These are phyloP conservation scores for Vitis vinifera DNA, from an alignment of 164 flowering plant species.

Conservation along the genomic window DNA sequence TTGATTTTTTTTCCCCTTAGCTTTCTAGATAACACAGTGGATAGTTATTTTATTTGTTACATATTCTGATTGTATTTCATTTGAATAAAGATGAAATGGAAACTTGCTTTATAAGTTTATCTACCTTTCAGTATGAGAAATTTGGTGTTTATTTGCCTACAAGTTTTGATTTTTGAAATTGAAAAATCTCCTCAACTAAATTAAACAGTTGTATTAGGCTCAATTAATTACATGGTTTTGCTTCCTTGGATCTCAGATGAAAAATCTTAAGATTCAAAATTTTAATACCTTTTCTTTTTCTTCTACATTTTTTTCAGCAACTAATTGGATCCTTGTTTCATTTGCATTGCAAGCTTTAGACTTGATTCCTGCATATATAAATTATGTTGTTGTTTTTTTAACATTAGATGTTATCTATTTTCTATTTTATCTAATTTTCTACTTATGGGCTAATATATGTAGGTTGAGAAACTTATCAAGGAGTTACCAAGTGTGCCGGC, in stretches of 20 bases:
- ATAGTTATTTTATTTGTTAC: neutral
- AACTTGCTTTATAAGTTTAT: neutral
- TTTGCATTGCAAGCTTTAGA: neutral
- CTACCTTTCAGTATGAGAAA: neutral
- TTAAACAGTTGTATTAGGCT: neutral
- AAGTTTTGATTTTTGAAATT: neutral
- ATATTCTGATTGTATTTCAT: neutral
- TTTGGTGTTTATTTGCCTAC: neutral
- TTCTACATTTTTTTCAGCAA: neutral
- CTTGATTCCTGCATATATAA: neutral
- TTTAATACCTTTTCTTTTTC: neutral
- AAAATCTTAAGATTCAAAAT: neutral
- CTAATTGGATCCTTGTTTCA: neutral
- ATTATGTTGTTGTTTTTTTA: neutral
- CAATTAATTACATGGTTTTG: neutral
- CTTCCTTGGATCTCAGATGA: neutral
- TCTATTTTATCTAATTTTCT: neutral
- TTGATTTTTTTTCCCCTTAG: neutral
- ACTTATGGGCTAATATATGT: slow-evolving; percentile 3
- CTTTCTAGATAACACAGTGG: neutral
- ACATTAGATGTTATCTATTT: neutral
- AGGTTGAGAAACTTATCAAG: slow-evolving; percentile 74
- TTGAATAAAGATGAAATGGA: neutral
- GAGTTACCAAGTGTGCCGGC: slow-evolving; percentile 64
- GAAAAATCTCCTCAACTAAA: neutral